phyloP scores from a whole-genome alignment of 2,329 filamentous ascomycete species.

The Talaromyces verruculosus region DNA sequence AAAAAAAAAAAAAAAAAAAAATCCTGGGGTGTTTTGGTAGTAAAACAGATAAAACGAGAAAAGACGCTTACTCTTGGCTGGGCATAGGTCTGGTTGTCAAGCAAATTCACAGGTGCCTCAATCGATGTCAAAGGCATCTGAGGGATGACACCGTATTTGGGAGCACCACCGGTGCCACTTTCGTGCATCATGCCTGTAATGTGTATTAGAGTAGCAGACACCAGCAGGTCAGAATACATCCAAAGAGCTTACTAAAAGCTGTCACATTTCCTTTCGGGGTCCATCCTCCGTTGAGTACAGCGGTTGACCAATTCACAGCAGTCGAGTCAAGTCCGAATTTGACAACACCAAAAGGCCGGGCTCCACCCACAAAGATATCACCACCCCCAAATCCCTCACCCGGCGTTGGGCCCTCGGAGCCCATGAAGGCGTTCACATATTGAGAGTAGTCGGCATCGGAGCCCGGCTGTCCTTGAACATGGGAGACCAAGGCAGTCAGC shows the following conservation, averaged over 20 bases:
- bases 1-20: neutral
- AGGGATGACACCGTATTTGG: constrained; percentile 41
- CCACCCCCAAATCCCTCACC: constrained; percentile 44
- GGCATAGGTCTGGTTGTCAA: constrained; percentile 46
- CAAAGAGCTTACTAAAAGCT: constrained; percentile 41
- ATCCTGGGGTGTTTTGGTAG: no score
- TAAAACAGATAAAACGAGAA: neutral
- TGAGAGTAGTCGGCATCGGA: constrained; percentile 31
- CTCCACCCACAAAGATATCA: constrained; percentile 47
- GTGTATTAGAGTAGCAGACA: neutral
- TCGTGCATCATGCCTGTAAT: constrained; percentile 47
- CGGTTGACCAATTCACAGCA: constrained; percentile 37
- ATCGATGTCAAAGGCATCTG: constrained; percentile 41
- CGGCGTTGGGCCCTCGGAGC: constrained; percentile 47
- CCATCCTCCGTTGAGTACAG: constrained; percentile 46
- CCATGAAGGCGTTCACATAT: constrained; percentile 51
- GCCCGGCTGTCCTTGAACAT: neutral
- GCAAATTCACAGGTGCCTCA: constrained; percentile 40
- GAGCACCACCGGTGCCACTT: constrained; percentile 48
- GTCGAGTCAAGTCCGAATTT: constrained; percentile 46
- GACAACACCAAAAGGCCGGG: constrained; percentile 46
- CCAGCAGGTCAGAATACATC: neutral
- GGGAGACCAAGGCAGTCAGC: neutral
- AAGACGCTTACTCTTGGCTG: constrained; percentile 58
- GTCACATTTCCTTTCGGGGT: constrained; percentile 52